These are phyloP conservation scores for Chaetomium sp. DNA, from an alignment of 2,329 filamentous ascomycete genomes.

Conservation along the genomic window DNA sequence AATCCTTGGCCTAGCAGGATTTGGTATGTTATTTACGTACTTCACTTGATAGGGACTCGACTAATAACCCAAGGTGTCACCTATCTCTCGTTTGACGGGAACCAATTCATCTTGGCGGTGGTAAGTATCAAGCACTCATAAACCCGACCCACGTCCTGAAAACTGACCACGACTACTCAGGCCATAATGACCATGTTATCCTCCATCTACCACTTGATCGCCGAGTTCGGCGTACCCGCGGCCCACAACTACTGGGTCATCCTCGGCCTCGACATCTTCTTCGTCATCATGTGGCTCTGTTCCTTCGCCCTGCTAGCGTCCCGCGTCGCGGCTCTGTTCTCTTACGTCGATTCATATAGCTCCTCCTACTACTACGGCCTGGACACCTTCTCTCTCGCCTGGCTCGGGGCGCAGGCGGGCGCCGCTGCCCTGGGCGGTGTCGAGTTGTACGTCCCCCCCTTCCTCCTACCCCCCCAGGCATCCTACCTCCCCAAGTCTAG, in stretches of 20 bases:
- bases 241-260: constrained; percentile 58
- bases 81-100: constrained; percentile 42
- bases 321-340: constrained; percentile 38
- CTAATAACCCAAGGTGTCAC: constrained; percentile 12
- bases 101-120: constrained; percentile 43
- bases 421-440: constrained; percentile 47
- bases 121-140: constrained; percentile 39
- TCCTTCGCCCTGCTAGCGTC: constrained; percentile 48
- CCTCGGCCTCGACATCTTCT: constrained; percentile 53
- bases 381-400: neutral
- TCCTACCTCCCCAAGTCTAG: neutral
- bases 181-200: constrained; percentile 49
- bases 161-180: constrained; percentile 33
- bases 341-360: constrained; percentile 5
- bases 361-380: too few relatives aligned
- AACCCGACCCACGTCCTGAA: neutral
- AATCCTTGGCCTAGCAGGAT: constrained; percentile 52
- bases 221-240: constrained; percentile 44
- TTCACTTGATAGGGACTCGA: neutral
- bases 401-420: constrained; percentile 39
- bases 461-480: neutral
- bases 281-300: constrained; percentile 56
- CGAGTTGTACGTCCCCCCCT: constrained; percentile 46
- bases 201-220: constrained; percentile 51
- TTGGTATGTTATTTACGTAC: constrained; percentile 39